These are phyloP conservation scores for Termitomyces sp. DNA, from an alignment of 768 basidiomycete genomes.

Conservation along the genomic window DNA sequence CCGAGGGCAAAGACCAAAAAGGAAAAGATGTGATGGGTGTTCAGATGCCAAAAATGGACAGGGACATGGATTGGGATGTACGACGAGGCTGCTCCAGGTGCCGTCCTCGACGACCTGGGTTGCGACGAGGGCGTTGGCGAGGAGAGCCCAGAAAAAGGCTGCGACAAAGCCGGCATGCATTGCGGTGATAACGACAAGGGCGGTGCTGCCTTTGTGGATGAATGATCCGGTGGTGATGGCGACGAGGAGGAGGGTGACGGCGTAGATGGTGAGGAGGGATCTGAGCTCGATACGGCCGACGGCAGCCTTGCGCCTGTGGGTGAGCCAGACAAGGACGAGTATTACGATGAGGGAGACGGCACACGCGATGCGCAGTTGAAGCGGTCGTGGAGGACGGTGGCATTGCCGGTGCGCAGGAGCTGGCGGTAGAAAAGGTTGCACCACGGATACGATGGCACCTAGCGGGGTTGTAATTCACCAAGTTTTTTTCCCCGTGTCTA, in stretches of 20 bases:
- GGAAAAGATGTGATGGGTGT: conserved; percentile 60
- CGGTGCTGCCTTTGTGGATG: conserved; percentile 68
- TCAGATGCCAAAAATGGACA: too few relatives aligned
- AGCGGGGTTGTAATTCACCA: too few relatives aligned
- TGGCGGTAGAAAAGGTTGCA: conserved; percentile 95
- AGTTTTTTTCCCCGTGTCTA: too few relatives aligned
- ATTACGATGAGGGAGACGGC: conserved; percentile 63
- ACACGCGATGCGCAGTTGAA: conserved; percentile 81
- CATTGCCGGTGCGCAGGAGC: conserved; percentile 33
- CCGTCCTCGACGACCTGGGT: conserved; percentile 95
- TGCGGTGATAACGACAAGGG: conserved; percentile 65
- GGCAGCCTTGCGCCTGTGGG: conserved; percentile 74
- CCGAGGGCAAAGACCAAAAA: conserved; percentile 64
- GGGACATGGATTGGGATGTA: conserved; percentile 26
- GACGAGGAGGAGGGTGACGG: conserved; percentile 72
- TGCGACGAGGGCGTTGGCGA: conserved; percentile 72
- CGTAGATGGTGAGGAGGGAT: conserved; percentile 58
- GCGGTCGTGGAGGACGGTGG: conserved; percentile 31
- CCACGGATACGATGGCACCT: conserved; percentile 79
- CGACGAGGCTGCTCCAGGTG: conserved; percentile 62
- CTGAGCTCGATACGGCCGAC: conserved; percentile 86
- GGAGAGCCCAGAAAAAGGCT: conserved; percentile 72
- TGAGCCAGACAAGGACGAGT: conserved; percentile 47
- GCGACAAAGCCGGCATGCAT: conserved; percentile 77
- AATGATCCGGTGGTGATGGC: conserved; percentile 77